Evolutionary conservation across 2,329 filamentous ascomycete genomes (phyloP), one percentile per base, ranked within the genome.

Genomic region (Graphilbum ipis-grandicollis): DNA sequence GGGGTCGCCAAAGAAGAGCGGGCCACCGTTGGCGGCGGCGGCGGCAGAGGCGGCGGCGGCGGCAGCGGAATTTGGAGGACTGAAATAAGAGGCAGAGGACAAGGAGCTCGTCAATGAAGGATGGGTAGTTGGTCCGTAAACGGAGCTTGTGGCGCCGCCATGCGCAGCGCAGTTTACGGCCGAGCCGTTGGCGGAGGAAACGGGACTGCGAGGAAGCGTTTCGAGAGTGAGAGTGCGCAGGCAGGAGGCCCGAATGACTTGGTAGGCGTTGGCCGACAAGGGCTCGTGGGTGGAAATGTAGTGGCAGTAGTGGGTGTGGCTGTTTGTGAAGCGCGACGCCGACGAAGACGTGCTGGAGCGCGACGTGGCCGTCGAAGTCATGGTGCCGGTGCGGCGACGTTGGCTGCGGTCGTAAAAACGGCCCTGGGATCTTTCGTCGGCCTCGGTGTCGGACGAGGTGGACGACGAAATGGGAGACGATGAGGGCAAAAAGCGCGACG

Each of bases 231-330:
- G 61, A 0, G 74, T 76, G 25, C 75, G 68, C 33, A 79, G 56
- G 45, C 75, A 79, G 0, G 73, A 75, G 34, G 73, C 70, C 34
- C 75, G 70, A 35, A 79, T 63, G 30, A 75, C 66, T n/a, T 71
- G 72, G 54, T 76, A 79, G 8, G 72, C 75, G n/a, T 62, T 59
- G 13, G 71, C 61, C 2, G 66, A 57, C 4, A 72, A 58, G 3
- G 75, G 72, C 42, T 78, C 74, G 49, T 78, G 73, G 5, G 72
- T 76, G 2, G 75, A 79, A 5, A 73, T 78, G 49, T 78, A 79
- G 48, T 77, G 70, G 35, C 79, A 58, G 46, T 69, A 77, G 48
- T 79, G 75, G 5, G 68, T 68, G 46, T 79, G 75, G 31, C 63
- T 63, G 23, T 59, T 55, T 4, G 39, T 35, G 30, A 35, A 31